Base-by-base conservation (phyloP, 768 basidiomycete species). In the Tulasnella sp. region DNA sequence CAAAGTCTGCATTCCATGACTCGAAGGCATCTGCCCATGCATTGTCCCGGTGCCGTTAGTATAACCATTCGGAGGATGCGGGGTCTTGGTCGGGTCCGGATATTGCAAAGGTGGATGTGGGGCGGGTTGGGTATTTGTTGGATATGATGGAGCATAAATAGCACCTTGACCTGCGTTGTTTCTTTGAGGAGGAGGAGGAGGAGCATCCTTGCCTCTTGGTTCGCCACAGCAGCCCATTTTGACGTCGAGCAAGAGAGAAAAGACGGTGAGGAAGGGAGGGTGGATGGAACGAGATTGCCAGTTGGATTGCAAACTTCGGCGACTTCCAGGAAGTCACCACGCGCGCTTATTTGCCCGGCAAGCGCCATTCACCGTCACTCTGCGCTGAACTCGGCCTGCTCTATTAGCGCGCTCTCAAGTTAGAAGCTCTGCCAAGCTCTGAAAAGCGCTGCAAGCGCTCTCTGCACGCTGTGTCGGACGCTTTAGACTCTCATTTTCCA, bases 141-240 rank as follows among this genome's bases (percentile, higher is more conserved):
- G 76, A 24, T 77, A 77, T 27, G 34, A 19, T 62, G 76, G 76
- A 27, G 76, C 16, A 56, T 77, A 77, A 34, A 62, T 77, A 40
- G 46, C 58, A 10, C 76, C 76, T 38, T 77, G 46, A 27, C 76
- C 56, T 24, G 52, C 24, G 52, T 76, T 76, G 18, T 74, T 74
- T n/a, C 56, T 58, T 62, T 56, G 48, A 0, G 76, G 48, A 39
- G 36, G 52, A 3, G 76, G 56, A 24, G 62, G 62, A 9, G 62
- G 62, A 12, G 3, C 9, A 68, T 5, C 31, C 34, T 40, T 48
- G 42, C 58, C 36, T 12, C 56, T 77, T 31, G 76, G 38, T 77
- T 77, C 76, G 36, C 76, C 76, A 62, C 76, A 77, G 56, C 76
- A 77, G 62, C 76, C 76, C 76, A 77, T 77, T 56, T 40, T 36